Evolutionary conservation across 495 filamentous ascomycete species (phyloP).

Genomic region (Cladorrhinum samala): DNA sequence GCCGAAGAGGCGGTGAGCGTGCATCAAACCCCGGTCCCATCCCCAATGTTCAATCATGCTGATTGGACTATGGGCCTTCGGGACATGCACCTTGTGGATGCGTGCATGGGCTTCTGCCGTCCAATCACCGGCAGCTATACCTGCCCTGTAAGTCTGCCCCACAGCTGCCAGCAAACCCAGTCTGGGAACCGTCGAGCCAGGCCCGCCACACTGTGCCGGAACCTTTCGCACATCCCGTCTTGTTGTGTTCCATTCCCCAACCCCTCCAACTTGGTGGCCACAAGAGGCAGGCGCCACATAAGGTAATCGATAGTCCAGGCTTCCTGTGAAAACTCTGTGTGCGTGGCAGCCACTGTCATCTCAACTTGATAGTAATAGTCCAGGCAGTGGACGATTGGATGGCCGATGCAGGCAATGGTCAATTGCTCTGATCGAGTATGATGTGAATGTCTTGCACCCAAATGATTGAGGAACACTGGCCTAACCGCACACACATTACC

Average conservation of each 20-base stretch:
- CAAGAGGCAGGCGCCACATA: neutral
- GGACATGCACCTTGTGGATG: slow-evolving; percentile 21
- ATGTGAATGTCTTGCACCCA: too few relatives aligned
- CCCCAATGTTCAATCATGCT: too few relatives aligned
- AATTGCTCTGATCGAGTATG: too few relatives aligned
- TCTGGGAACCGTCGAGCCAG: slow-evolving; percentile 11
- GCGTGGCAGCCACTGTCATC: neutral
- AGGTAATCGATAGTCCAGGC: neutral
- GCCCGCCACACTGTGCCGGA: slow-evolving; percentile 27
- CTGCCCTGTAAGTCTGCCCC: slow-evolving; percentile 2
- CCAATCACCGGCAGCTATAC: slow-evolving; percentile 19
- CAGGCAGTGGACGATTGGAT: too few relatives aligned
- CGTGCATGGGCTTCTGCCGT: slow-evolving; percentile 15
- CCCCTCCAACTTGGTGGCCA: slow-evolving; percentile 12
- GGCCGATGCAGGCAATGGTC: neutral
- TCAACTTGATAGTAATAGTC: too few relatives aligned
- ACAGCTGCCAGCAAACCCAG: slow-evolving; percentile 7
- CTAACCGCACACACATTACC: too few relatives aligned
- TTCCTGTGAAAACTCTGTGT: neutral
- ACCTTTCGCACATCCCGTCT: slow-evolving; percentile 10
- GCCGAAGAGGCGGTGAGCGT: slow-evolving; percentile 37
- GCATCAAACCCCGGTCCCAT: slow-evolving; percentile 27
- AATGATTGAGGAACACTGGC: too few relatives aligned
- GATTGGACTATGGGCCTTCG: slow-evolving; percentile 22
- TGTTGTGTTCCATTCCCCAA: slow-evolving; percentile 6